Evolutionary conservation across 2,329 filamentous ascomycete genomes (phyloP).

Genomic region (Orbilia ellipsospora): DNA sequence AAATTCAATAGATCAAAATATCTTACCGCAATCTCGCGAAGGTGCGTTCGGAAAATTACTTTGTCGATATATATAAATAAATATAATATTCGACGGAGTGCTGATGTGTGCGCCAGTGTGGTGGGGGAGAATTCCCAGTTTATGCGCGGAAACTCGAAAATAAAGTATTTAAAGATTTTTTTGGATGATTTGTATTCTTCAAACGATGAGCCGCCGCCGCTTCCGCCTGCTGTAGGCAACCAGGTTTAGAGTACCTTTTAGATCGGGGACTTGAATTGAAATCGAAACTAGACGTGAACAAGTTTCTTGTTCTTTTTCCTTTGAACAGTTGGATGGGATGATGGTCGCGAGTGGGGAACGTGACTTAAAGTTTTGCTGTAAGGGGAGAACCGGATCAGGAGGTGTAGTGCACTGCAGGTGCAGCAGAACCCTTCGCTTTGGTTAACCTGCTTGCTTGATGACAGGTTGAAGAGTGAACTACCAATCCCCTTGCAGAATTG

Average conservation of each 20-base stretch:
- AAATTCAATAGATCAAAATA: too few relatives aligned
- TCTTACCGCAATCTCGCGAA: background rate
- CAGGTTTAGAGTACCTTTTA: too few relatives aligned
- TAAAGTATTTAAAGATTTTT: too few relatives aligned
- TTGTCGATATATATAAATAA: too few relatives aligned
- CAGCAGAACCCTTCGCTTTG: background rate
- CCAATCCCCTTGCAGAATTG: slow-evolving; percentile 50
- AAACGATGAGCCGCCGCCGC: slow-evolving; percentile 1
- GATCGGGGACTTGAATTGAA: too few relatives aligned
- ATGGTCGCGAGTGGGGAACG: slow-evolving; percentile 33
- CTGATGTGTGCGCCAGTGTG: too few relatives aligned
- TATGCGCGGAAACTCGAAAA: slow-evolving; percentile 26
- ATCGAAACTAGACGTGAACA: too few relatives aligned
- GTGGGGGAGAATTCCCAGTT: slow-evolving; percentile 22
- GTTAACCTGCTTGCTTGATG: background rate
- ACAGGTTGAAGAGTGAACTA: background rate
- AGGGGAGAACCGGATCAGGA: slow-evolving; percentile 43
- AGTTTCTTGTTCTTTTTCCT: background rate
- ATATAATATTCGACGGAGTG: too few relatives aligned
- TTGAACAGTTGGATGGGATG: background rate
- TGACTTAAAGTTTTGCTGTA: slow-evolving; percentile 17
- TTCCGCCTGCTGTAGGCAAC: too few relatives aligned
- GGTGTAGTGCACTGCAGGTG: slow-evolving; percentile 22
- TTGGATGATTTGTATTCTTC: slow-evolving; percentile 36
- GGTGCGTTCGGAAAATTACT: too few relatives aligned